phyloP scores from a whole-genome alignment of 441 rosid species.

The Euphorbia celastroides region DNA sequence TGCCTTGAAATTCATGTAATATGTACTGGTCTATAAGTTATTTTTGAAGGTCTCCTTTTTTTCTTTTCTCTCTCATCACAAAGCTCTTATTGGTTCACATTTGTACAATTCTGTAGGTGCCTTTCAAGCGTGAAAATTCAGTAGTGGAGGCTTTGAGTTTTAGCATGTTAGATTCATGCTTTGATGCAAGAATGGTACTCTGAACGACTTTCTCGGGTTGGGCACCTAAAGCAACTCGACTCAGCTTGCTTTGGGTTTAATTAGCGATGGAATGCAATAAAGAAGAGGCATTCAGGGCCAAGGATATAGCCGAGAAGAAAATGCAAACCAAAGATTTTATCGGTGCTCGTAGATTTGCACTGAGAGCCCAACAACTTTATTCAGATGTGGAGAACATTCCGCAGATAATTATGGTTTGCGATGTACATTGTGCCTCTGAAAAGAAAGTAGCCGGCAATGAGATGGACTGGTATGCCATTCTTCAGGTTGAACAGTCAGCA shows the following conservation, averaged over 20 bases:
- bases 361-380: slow-evolving; percentile 65
- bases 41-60: background rate
- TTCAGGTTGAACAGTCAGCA: slow-evolving; percentile 56
- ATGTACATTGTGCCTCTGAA: slow-evolving; percentile 68
- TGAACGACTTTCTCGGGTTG: background rate
- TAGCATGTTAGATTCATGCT: background rate
- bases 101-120: slow-evolving; percentile 11
- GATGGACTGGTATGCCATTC: slow-evolving; percentile 84
- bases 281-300: slow-evolving; percentile 89
- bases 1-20: background rate
- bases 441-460: slow-evolving; percentile 58
- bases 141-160: background rate
- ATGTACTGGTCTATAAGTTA: background rate
- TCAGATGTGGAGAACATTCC: slow-evolving; percentile 51
- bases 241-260: background rate
- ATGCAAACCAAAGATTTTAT: slow-evolving; percentile 56
- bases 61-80: background rate
- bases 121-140: background rate
- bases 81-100: background rate
- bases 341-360: slow-evolving; percentile 56
- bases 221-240: background rate
- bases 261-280: slow-evolving; percentile 69
- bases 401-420: slow-evolving; percentile 75
- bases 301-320: slow-evolving; percentile 51
- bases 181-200: background rate